Percentiles rank a stretch among this genome's conserved stretches.
These are phyloP conservation scores for Planoprotostelium fungivorum DNA, from an alignment of 78 protist species.

Conservation along the genomic window DNA sequence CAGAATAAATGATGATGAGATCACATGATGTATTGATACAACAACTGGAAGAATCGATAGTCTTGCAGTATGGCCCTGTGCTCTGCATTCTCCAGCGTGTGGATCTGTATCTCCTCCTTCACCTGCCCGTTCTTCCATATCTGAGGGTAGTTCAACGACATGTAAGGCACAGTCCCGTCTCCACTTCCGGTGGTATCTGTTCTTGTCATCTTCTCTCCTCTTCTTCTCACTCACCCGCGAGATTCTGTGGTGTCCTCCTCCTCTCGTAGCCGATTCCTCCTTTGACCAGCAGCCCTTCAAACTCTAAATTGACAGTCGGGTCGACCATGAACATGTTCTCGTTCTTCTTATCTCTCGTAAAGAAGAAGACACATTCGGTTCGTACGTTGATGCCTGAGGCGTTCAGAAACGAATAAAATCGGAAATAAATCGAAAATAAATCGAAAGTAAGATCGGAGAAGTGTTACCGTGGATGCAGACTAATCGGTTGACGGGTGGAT, in stretches of 20 bases:
- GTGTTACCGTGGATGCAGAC: neutral
- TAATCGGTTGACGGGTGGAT: neutral
- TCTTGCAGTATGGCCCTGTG: neutral
- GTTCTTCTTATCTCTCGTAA: neutral
- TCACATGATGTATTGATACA: neutral
- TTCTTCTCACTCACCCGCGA: neutral
- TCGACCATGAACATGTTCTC: neutral
- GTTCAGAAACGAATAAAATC: too few relatives aligned
- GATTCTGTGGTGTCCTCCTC: neutral
- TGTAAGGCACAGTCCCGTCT: neutral
- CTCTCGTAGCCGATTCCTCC: neutral
- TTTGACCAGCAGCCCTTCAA: neutral
- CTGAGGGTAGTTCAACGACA: neutral
- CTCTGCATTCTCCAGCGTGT: neutral
- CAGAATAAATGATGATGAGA: too few relatives aligned
- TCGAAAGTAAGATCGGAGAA: too few relatives aligned
- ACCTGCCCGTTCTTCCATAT: neutral
- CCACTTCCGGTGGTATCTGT: neutral
- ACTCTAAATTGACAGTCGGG: neutral
- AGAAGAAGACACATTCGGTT: neutral
- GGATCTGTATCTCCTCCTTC: neutral
- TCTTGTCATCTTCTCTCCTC: neutral
- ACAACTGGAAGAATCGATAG: neutral
- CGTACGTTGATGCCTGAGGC: neutral
- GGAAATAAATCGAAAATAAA: too few relatives aligned